These are phyloP conservation scores for Neofusicoccum sp. DNA, from an alignment of 2,329 filamentous ascomycete genomes.

Conservation along the genomic window DNA sequence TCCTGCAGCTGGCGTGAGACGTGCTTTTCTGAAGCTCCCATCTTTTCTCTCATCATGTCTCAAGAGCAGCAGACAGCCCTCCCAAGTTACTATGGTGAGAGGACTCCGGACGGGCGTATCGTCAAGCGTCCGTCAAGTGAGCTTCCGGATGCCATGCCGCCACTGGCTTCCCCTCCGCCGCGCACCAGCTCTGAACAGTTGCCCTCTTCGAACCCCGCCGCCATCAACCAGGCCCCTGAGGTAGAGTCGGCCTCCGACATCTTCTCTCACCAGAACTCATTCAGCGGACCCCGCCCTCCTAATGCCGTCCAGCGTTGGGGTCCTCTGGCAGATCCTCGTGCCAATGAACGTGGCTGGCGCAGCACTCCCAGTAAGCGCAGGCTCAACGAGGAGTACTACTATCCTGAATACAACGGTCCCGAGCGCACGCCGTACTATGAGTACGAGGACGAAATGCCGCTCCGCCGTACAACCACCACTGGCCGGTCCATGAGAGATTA, in stretches of 20 bases:
- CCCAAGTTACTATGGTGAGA: slow-evolving; percentile 21
- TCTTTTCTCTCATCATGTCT: background rate
- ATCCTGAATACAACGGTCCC: background rate
- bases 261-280: slow-evolving; percentile 13
- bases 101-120: slow-evolving; percentile 21
- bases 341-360: slow-evolving; percentile 2
- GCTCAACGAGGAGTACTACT: slow-evolving; percentile 15
- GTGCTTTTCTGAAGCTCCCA: background rate
- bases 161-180: slow-evolving; percentile 9
- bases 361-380: slow-evolving; percentile 13
- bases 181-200: slow-evolving; percentile 15
- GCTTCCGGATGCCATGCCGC: background rate
- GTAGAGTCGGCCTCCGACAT: slow-evolving; percentile 15
- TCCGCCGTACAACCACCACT: background rate
- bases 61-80: slow-evolving; percentile 18
- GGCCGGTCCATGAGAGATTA: background rate
- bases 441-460: slow-evolving; percentile 14
- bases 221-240: slow-evolving; percentile 1
- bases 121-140: slow-evolving; percentile 22
- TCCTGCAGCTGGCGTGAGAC: slow-evolving; percentile 8
- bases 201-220: background rate
- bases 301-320: slow-evolving; percentile 10
- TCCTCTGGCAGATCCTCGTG: slow-evolving; percentile 4
- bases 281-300: background rate
- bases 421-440: slow-evolving; percentile 8